Evolutionary conservation across 257 asterid genomes (phyloP).

Genomic region (Primulina tabacum): DNA sequence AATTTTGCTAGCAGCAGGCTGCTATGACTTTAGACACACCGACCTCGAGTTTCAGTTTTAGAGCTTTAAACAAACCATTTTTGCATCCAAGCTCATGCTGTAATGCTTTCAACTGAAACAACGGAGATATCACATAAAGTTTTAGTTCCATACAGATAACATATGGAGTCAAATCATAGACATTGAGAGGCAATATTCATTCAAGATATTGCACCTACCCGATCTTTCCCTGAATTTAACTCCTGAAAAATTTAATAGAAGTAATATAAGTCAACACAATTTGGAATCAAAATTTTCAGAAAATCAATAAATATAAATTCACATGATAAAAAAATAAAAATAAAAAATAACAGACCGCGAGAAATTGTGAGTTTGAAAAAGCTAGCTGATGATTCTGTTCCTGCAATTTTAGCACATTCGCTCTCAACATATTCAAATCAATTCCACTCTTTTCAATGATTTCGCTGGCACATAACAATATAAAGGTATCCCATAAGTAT

Average conservation of each 20-base stretch:
- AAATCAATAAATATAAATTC: conserved; percentile 5
- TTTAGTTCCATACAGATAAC: conserved; percentile 9
- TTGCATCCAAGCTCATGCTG: conserved; percentile 70
- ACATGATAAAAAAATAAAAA: neutral
- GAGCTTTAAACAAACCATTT: conserved; percentile 51
- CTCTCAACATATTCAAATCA: conserved; percentile 58
- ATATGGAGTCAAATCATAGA: neutral
- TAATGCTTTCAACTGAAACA: conserved; percentile 53
- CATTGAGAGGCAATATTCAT: conserved; percentile 4
- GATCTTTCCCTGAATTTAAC: conserved; percentile 59
- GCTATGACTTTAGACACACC: conserved; percentile 18
- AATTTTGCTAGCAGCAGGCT: conserved; percentile 13
- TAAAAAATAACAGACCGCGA: conserved; percentile 37
- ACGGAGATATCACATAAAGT: conserved; percentile 4
- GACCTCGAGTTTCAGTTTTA: conserved; percentile 45
- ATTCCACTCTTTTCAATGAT: conserved; percentile 56
- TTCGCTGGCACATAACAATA: conserved; percentile 42
- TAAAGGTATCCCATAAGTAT: conserved; percentile 30
- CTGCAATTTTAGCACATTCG: conserved; percentile 50
- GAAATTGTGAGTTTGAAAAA: conserved; percentile 49
- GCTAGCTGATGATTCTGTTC: conserved; percentile 71
- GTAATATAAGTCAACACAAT: conserved; percentile 21
- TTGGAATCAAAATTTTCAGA: conserved; percentile 17
- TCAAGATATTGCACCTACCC: conserved; percentile 40
- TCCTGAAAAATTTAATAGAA: conserved; percentile 50